Evolutionary conservation across 1,284 basidiomycete genomes (phyloP), one percentile per base, ranked within the genome.

Genomic region (Cutaneotrichosporon cavernicola): DNA sequence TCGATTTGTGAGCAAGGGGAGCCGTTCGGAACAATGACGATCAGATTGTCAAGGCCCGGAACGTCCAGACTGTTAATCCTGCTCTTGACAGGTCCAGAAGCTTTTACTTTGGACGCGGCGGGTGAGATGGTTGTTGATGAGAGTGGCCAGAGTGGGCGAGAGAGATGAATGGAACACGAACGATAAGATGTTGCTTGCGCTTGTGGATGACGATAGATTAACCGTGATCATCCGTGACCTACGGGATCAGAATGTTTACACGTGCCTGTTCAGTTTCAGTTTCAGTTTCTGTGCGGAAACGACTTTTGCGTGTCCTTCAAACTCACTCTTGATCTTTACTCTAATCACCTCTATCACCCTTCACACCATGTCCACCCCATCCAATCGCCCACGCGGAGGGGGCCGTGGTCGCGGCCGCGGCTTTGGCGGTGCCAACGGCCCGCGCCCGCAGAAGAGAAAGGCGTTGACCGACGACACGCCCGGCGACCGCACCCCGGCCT

Each of bases 401-500:
- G 51, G 51, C 18, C 10, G 55, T 3, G 36, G 55, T 21, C 36
- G 55, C 22, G 36, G 36, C 22, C 38, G 55, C 36, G 32, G 32
- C 5, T 18, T 31, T 18, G 36, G 55, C 11, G 38, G 36, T 21
- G 6, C 5, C 55, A 5, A 14, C 11, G 36, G 34, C 34, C 34
- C 53, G 34, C 36, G 34, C 21, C 51, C 34, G 9, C 53, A 36
- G 32, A 56, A 56, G 22, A 21, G 55, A 21, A 56, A 56, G 55
- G 36, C 55, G 13, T 11, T 5, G 30, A 18, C 16, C 30, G 51
- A 52, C 38, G 38, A 13, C 21, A 40, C 55, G 11, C 38, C 38
- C 16, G 56, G 56, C 43, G 31, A 38, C 21, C 43, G 49, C 18
- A 64, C 62, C 2, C 56, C 66, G 3, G 53, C 43, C 11, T 21